Conservation (phyloP, 148 eudicot genomes). For the Salicornia ramosissima region DNA sequence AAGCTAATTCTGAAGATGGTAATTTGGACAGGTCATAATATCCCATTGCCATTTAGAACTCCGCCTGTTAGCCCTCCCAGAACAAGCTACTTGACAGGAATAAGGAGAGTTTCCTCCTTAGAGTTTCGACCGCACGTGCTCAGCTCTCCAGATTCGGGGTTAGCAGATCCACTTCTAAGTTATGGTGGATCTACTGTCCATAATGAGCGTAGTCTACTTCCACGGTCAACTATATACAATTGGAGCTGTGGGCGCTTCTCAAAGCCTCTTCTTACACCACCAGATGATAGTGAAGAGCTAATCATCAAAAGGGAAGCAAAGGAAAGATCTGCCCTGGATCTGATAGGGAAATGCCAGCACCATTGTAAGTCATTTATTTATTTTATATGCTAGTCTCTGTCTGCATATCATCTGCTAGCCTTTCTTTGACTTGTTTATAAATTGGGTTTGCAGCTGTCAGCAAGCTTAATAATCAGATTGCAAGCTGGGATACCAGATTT, state of each 20-base stretch:
- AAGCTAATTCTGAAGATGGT: not conserved
- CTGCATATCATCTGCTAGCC: not conserved
- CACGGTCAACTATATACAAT: constrained; percentile 82
- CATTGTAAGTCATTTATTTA: constrained; percentile 42
- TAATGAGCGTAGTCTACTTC: constrained; percentile 83
- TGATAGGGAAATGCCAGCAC: constrained; percentile 80
- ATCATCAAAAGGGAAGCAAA: constrained; percentile 64
- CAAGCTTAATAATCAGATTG: constrained; percentile 74
- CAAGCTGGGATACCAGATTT: constrained; percentile 91
- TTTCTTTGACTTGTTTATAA: constrained; percentile 8
- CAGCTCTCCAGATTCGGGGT: constrained; percentile 74
- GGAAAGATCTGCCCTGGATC: constrained; percentile 70
- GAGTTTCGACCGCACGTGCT: constrained; percentile 81
- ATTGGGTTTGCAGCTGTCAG: constrained; percentile 49
- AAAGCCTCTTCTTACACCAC: constrained; percentile 76
- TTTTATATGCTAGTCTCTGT: not conserved
- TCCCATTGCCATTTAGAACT: constrained; percentile 79
- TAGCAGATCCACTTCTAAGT: constrained; percentile 82
- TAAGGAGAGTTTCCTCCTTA: constrained; percentile 86
- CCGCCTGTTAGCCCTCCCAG: constrained; percentile 99
- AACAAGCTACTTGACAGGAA: constrained; percentile 65
- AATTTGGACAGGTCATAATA: constrained; percentile 54
- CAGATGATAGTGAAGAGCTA: constrained; percentile 77
- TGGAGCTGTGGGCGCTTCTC: constrained; percentile 98
- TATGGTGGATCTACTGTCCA: constrained; percentile 49